Evolutionary conservation across 306 rosid species (phyloP).

Genomic region (Vigna angularis): DNA sequence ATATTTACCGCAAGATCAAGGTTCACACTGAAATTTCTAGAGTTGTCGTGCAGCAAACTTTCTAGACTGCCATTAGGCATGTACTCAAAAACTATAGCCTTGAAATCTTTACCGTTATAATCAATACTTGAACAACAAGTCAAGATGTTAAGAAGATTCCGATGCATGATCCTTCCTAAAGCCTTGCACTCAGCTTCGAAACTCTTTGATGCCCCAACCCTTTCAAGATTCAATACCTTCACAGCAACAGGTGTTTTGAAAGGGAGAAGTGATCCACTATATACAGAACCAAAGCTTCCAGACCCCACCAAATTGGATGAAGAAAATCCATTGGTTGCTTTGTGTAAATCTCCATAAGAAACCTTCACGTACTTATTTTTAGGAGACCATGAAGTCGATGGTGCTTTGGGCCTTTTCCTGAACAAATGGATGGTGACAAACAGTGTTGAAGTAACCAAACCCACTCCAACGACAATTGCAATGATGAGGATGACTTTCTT

Average conservation of each 20-base stretch:
- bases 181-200: conserved; percentile 50
- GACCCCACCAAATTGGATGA: conserved; percentile 44
- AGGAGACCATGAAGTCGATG: neutral
- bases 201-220: conserved; percentile 48
- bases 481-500: neutral
- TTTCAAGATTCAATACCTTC: conserved; percentile 50
- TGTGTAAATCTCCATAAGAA: conserved; percentile 48
- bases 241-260: conserved; percentile 35
- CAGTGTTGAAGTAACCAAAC: neutral
- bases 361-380: conserved; percentile 17
- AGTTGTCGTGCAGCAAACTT: conserved; percentile 31
- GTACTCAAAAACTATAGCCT: conserved; percentile 49
- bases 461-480: neutral
- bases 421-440: neutral
- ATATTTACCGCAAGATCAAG: conserved; percentile 38
- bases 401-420: neutral
- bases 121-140: conserved; percentile 49
- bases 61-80: conserved; percentile 55
- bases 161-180: conserved; percentile 38
- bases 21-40: neutral
- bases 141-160: conserved; percentile 42
- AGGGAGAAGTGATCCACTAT: conserved; percentile 42
- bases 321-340: conserved; percentile 56
- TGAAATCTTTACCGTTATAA: conserved; percentile 43
- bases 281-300: conserved; percentile 52